Evolutionary conservation across 2,329 filamentous ascomycete species (phyloP), one percentile per base, ranked within the genome.

Genomic region (Talaromyces sp.): DNA sequence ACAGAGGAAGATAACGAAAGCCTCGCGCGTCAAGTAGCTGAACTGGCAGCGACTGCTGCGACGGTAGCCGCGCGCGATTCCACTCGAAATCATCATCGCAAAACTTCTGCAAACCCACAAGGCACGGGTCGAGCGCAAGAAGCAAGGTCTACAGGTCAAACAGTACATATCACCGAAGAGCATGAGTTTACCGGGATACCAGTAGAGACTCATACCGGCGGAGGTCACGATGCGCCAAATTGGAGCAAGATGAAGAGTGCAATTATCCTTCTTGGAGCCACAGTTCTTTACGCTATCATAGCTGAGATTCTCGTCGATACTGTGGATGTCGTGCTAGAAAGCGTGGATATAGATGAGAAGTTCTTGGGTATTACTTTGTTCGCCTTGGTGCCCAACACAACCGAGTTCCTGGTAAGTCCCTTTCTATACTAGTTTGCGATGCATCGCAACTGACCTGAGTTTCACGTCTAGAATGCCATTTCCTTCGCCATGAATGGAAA

Each of bases 401-500:
- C 94, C 1, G 94, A 99, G 71, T 99, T 99, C 71, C 73, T 99
- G 79, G 89, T 93, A 81, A 77, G 86, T 75, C n/a, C n/a, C n/a
- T 21, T 37, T 17, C 36, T 35, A 43, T 40, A 57, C 25, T 15
- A 28, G 2, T 39, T 13, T 5, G 35, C 9, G 25, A 5, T n/a
- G 31, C 28, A 39, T 36, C 7, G 13, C 19, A 5, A 33, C 17
- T 57, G n/a, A 60, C 43, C 7, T 15, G 56, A 15, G 6, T 22
- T n/a, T 21, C 13, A 13, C 36, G 36, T 40, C 19, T 60, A 91
- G 86, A 99, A 99, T 74, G 94, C 93, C 71, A 99, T 99, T 60
- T 97, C 92, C 0, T 99, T 99, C 72, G 94, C 94, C 56, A 99
- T 99, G 93, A 97, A 99, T 69, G 94, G 94, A 60, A 99, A 99